Conservation (phyloP, 805 yeast species). For the Pichia insulana region DNA sequence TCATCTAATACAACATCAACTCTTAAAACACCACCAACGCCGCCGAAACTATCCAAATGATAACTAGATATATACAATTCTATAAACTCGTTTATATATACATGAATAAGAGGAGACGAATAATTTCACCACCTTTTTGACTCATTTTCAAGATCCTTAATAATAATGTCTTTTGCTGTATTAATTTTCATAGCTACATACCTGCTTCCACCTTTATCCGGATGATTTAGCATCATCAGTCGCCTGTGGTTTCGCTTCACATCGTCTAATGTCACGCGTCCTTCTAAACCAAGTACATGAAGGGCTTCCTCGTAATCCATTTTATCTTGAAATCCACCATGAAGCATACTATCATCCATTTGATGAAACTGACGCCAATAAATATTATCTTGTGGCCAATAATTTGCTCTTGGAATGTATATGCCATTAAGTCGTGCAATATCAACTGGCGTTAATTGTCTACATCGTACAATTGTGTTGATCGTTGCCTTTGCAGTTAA, state of each 20-base stretch:
- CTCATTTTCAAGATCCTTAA: constrained; percentile 34
- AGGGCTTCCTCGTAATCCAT: constrained; percentile 71
- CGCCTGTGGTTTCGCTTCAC: constrained; percentile 66
- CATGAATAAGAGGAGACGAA: no score
- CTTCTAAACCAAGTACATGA: constrained; percentile 50
- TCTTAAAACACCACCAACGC: neutral
- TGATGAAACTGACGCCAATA: constrained; percentile 14
- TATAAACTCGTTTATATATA: neutral
- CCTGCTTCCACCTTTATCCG: constrained; percentile 84
- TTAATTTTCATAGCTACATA: constrained; percentile 77
- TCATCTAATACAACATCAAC: constrained; percentile 3
- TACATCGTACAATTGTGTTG: constrained; percentile 25
- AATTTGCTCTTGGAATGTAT: neutral
- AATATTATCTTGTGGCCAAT: constrained; percentile 5
- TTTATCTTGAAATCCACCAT: constrained; percentile 54
- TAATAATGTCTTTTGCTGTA: constrained; percentile 70
- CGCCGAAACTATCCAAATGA: neutral
- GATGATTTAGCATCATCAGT: constrained; percentile 77
- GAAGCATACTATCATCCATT: constrained; percentile 27
- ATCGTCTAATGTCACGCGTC: constrained; percentile 39
- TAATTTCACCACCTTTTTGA: neutral
- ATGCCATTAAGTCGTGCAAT: constrained; percentile 36
- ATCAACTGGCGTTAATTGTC: constrained; percentile 26
- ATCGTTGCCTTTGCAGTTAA: constrained; percentile 35
- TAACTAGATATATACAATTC: neutral